Evolutionary conservation across 495 filamentous ascomycete species (phyloP).

Genomic region (Xylaria flabelliformis): DNA sequence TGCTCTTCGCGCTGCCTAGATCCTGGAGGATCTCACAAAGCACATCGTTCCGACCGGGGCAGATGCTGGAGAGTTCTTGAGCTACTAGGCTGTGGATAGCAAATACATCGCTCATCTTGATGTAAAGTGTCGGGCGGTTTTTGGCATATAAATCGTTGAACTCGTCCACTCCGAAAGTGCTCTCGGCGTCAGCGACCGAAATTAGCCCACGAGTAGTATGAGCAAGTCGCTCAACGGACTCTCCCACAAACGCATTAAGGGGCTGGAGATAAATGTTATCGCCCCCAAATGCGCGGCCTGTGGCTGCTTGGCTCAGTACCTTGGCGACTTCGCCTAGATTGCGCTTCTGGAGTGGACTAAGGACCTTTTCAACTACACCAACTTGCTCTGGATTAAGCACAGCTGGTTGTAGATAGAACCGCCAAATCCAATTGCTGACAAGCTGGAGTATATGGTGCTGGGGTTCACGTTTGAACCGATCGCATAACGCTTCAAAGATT

Average conservation of each 20-base stretch:
- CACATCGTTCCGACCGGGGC: conserved; percentile 81
- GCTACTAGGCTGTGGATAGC: conserved; percentile 90
- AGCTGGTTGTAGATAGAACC: conserved; percentile 89
- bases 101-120: conserved; percentile 98
- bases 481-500: conserved; percentile 76
- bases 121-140: conserved; percentile 94
- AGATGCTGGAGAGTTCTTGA: conserved; percentile 75
- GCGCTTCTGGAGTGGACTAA: conserved; percentile 90
- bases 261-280: conserved; percentile 97
- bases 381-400: conserved; percentile 85
- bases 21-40: conserved; percentile 91
- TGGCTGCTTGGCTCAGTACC: conserved; percentile 84
- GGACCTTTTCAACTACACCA: conserved; percentile 83
- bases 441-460: conserved; percentile 80
- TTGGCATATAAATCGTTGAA: conserved; percentile 97
- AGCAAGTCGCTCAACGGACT: conserved; percentile 80
- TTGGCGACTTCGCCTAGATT: conserved; percentile 92
- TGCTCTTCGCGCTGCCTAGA: conserved; percentile 92
- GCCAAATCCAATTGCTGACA: conserved; percentile 90
- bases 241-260: conserved; percentile 85
- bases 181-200: conserved; percentile 81
- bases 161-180: conserved; percentile 96
- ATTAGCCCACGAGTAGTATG: conserved; percentile 78
- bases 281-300: conserved; percentile 84
- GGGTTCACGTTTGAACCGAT: conserved; percentile 79